These are phyloP conservation scores for Chlorella ohadii DNA, from an alignment of 139 green algal species.

Conservation along the genomic window DNA sequence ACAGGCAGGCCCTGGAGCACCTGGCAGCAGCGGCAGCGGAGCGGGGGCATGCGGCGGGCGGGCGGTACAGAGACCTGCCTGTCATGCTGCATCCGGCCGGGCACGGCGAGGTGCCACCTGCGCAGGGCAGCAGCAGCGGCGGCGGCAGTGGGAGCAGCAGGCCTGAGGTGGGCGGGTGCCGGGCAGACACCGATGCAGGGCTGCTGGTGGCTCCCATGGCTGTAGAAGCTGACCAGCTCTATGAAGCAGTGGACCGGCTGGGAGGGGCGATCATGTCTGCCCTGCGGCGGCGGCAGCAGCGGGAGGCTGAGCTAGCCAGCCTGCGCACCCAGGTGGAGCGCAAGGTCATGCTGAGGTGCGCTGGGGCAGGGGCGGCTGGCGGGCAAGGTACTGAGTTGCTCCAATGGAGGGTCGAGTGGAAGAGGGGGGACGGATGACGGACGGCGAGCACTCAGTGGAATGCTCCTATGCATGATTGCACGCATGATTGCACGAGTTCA, in stretches of 20 bases:
- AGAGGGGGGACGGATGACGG: too few relatives aligned
- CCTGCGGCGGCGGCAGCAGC: neutral
- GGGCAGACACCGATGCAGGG: neutral
- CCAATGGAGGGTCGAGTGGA: too few relatives aligned
- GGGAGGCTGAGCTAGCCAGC: slow-evolving; percentile 16
- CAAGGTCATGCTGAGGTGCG: slow-evolving; percentile 47
- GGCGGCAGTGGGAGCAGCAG: neutral
- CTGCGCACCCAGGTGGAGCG: slow-evolving; percentile 47
- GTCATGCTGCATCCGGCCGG: neutral
- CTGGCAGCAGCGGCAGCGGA: slow-evolving; percentile 31
- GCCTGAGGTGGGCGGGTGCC: neutral
- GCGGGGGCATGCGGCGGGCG: neutral
- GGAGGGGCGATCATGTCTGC: slow-evolving; percentile 13
- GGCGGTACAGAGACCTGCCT: neutral
- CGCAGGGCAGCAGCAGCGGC: neutral
- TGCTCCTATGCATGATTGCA: too few relatives aligned
- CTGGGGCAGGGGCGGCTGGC: too few relatives aligned
- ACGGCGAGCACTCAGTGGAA: too few relatives aligned
- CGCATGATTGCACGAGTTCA: too few relatives aligned
- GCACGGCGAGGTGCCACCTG: neutral
- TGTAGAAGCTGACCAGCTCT: slow-evolving; percentile 2
- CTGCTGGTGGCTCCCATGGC: slow-evolving; percentile 15
- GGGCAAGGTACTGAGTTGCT: neutral
- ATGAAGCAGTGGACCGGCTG: slow-evolving; percentile 4
- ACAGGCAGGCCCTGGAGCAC: slow-evolving; percentile 31